Evolutionary conservation across 768 basidiomycete species (phyloP).

Genomic region (Naganishia antarctica): DNA sequence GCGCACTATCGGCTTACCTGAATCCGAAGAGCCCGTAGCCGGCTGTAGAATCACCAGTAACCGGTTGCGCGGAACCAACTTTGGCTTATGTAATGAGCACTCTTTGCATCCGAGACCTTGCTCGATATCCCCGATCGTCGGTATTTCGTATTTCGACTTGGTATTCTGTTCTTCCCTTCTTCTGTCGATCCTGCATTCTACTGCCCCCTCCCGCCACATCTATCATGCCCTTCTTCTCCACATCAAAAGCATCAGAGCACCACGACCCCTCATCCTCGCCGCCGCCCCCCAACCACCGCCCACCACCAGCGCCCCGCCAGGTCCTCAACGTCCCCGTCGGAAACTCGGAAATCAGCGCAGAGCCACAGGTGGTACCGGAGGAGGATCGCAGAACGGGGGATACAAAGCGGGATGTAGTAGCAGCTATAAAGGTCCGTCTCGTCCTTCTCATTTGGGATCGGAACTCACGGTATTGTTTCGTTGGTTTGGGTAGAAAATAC

Average conservation of each 20-base stretch:
- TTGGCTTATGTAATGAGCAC: too few relatives aligned
- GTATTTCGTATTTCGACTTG: neutral
- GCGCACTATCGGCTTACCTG: neutral
- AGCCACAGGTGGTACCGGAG: constrained; percentile 26
- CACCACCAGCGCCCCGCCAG: neutral
- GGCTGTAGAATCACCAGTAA: too few relatives aligned
- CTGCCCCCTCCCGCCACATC: neutral
- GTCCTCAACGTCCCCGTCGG: constrained; percentile 42
- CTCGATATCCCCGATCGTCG: neutral
- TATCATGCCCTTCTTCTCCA: constrained; percentile 17
- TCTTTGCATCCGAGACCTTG: neutral
- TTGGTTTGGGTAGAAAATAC: constrained; percentile 30
- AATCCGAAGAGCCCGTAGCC: too few relatives aligned
- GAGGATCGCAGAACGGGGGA: constrained; percentile 40
- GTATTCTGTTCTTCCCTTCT: too few relatives aligned
- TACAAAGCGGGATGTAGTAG: constrained; percentile 32
- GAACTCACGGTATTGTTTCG: neutral
- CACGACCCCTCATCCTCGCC: neutral
- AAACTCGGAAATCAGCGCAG: constrained; percentile 31
- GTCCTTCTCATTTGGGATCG: neutral
- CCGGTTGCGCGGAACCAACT: too few relatives aligned
- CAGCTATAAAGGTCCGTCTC: constrained; percentile 34
- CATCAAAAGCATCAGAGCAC: constrained; percentile 16
- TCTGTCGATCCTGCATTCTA: neutral
- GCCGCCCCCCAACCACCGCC: neutral